These are phyloP conservation scores for Xerocomus minutiporus DNA, from an alignment of 1,284 basidiomycete genomes.

Conservation along the genomic window DNA sequence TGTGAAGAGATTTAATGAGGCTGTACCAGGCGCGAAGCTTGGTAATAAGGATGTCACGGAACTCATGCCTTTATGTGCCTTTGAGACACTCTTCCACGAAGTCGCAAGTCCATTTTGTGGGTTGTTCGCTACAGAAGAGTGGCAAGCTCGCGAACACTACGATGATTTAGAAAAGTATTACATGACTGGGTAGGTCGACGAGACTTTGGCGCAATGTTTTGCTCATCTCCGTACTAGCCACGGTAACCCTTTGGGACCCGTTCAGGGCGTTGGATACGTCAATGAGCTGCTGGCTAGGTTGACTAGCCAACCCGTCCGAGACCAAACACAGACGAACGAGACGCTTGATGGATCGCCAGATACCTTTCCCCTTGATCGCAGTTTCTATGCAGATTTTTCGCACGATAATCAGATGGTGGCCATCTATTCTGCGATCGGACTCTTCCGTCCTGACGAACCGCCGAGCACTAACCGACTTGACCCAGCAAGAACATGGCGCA, in stretches of 20 bases:
- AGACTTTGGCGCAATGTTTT: not conserved
- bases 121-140: constrained; percentile 60
- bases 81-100: constrained; percentile 63
- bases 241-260: constrained; percentile 60
- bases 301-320: constrained; percentile 55
- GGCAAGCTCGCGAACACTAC: constrained; percentile 62
- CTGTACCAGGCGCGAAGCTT: constrained; percentile 60
- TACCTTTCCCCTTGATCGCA: constrained; percentile 71
- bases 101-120: constrained; percentile 65
- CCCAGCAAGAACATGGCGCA: constrained; percentile 48
- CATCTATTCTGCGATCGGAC: constrained; percentile 68
- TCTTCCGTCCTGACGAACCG: constrained; percentile 47
- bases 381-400: constrained; percentile 73
- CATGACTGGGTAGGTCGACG: constrained; percentile 50
- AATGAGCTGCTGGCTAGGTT: constrained; percentile 85
- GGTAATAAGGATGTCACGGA: constrained; percentile 51
- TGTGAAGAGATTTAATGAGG: constrained; percentile 55
- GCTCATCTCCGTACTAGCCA: constrained; percentile 40
- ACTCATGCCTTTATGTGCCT: constrained; percentile 75
- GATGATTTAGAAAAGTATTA: constrained; percentile 79
- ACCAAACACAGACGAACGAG: constrained; percentile 74
- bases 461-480: constrained; percentile 45
- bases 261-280: constrained; percentile 79
- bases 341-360: constrained; percentile 62
- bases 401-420: constrained; percentile 82